Evolutionary conservation across 495 filamentous ascomycete species (phyloP).

Genomic region (Hypoxylon trugodes): DNA sequence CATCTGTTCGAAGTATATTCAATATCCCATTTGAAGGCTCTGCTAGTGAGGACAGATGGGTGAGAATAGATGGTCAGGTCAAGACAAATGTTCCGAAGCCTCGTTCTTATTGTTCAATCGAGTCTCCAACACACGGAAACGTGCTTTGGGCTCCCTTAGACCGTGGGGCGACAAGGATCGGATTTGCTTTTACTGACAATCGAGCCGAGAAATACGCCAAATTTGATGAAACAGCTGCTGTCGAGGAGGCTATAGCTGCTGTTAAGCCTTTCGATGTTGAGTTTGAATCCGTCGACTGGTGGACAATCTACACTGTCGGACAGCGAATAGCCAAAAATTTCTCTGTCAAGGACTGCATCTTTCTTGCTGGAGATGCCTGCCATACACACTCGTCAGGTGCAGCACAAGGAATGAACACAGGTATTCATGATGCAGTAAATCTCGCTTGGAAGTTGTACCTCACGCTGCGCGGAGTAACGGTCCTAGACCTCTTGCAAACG

Average conservation of each 20-base stretch:
- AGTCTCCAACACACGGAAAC: conserved; percentile 51
- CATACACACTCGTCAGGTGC: conserved; percentile 67
- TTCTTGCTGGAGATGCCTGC: conserved; percentile 66
- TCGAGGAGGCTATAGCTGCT: conserved; percentile 42
- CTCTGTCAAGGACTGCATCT: conserved; percentile 51
- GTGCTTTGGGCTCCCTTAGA: conserved; percentile 41
- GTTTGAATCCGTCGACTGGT: conserved; percentile 54
- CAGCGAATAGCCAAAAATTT: conserved; percentile 61
- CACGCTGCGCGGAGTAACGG: conserved; percentile 41
- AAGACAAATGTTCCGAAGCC: conserved; percentile 57
- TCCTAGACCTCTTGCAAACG: conserved; percentile 43
- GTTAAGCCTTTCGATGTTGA: conserved; percentile 53
- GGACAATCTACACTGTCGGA: conserved; percentile 64
- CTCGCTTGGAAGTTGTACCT: conserved; percentile 64
- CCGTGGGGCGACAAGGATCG: conserved; percentile 51
- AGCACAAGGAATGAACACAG: conserved; percentile 69
- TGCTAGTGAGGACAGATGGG: conserved; percentile 52
- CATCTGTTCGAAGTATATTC: conserved; percentile 50
- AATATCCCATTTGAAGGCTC: conserved; percentile 53
- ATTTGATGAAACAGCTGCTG: conserved; percentile 44
- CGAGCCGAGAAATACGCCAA: conserved; percentile 51
- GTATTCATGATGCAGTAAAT: conserved; percentile 67
- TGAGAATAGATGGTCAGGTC: conserved; percentile 55
- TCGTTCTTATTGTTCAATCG: conserved; percentile 56
- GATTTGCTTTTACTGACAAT: conserved; percentile 62